phyloP scores from a whole-genome alignment of 1,284 basidiomycete genomes.

The Austroboletus rostrupii region DNA sequence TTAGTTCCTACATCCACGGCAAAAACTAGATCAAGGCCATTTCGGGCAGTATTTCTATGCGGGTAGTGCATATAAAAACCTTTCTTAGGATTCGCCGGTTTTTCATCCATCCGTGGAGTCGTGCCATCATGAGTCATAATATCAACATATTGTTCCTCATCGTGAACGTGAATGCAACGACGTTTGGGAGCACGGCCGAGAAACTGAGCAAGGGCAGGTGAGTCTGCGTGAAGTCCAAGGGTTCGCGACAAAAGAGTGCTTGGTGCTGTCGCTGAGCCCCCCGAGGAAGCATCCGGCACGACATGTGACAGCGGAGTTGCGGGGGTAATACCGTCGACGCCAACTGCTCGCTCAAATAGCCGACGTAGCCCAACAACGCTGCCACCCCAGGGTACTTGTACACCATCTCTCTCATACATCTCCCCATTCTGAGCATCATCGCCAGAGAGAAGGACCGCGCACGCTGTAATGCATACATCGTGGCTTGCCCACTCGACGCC shows the following conservation, averaged over 20 bases:
- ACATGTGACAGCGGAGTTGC: conserved; percentile 7
- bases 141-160: conserved; percentile 45
- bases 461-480: conserved; percentile 68
- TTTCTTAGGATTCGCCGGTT: conserved; percentile 27
- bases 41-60: conserved; percentile 43
- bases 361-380: conserved; percentile 49
- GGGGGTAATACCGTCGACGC: conserved; percentile 30
- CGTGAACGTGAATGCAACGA: conserved; percentile 52
- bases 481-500: conserved; percentile 67
- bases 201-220: conserved; percentile 67
- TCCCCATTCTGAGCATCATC: conserved; percentile 42
- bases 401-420: conserved; percentile 50
- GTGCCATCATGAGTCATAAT: conserved; percentile 8
- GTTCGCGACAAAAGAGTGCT: conserved; percentile 52
- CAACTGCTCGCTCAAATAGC: conserved; percentile 69
- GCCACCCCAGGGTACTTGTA: conserved; percentile 45
- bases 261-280: conserved; percentile 7
- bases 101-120: conserved; percentile 5
- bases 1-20: background rate
- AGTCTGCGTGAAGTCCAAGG: conserved; percentile 65
- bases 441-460: conserved; percentile 43
- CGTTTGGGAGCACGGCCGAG: conserved; percentile 57
- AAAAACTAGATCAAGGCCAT: conserved; percentile 30
- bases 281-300: conserved; percentile 1
- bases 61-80: conserved; percentile 37